Conservation (phyloP, 2,329 filamentous ascomycete genomes). For the Drechslerella dactyloides region DNA sequence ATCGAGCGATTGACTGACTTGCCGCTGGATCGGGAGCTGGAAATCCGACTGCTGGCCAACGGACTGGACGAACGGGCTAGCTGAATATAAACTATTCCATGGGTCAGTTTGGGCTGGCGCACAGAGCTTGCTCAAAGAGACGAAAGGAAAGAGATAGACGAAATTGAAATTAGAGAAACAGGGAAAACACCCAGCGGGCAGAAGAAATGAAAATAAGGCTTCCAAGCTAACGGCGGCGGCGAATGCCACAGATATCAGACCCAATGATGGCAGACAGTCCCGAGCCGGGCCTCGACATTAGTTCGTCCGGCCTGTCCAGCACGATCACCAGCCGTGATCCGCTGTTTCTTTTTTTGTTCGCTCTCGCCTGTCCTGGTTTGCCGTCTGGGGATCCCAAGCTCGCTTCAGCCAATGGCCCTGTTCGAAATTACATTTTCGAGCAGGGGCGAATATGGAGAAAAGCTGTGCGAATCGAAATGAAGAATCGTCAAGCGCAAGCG, state of each 20-base stretch:
- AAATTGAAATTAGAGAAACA: conserved; percentile 1
- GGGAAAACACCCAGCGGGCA: conserved; percentile 10
- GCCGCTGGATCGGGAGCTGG: conserved; percentile 5
- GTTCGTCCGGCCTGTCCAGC: not conserved
- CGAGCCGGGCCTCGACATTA: conserved; percentile 24
- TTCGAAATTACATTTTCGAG: conserved; percentile 36
- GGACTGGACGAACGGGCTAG: conserved; percentile 5
- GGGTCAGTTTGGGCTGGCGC: conserved; percentile 41
- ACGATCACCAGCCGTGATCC: not conserved
- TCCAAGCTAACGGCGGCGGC: not conserved
- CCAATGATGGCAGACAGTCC: conserved; percentile 18
- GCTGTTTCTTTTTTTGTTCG: conserved; percentile 7
- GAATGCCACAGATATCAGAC: conserved; percentile 48
- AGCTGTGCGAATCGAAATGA: conserved; percentile 46
- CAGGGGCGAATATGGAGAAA: conserved; percentile 7
- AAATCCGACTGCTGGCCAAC: not conserved
- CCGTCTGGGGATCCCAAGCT: conserved; percentile 38
- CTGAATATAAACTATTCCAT: conserved; percentile 38
- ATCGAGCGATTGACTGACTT: conserved; percentile 6
- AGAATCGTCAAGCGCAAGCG: conserved; percentile 40
- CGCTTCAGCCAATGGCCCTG: conserved; percentile 50
- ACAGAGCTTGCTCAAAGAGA: conserved; percentile 9
- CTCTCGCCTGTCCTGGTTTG: conserved; percentile 9
- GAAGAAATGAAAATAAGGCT: not conserved
- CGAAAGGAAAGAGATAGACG: conserved; percentile 5